A percentile compares a stretch with the other conserved stretches of the same genome.
Evolutionary conservation across 2,329 filamentous ascomycete genomes (phyloP).

Genomic region (Lasiodiplodia theobromae): DNA sequence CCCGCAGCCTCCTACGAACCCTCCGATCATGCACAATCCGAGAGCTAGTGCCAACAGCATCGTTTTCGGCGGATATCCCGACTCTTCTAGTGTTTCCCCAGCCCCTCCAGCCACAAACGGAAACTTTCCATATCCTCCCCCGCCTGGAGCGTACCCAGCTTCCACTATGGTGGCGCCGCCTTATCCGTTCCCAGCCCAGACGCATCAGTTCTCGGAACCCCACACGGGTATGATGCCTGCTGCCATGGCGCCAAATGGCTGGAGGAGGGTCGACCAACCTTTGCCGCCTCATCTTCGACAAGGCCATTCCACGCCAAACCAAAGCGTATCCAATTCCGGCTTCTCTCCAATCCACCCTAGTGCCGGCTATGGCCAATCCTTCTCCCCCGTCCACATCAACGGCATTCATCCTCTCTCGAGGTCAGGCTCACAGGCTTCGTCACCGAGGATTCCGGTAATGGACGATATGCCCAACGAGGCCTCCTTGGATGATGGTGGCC

Average conservation of each 20-base stretch:
- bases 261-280: constrained; percentile 37
- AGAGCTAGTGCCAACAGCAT: constrained; percentile 38
- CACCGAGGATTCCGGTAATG: constrained; percentile 33
- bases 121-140: constrained; percentile 37
- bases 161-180: constrained; percentile 39
- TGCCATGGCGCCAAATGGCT: constrained; percentile 39
- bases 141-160: constrained; percentile 39
- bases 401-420: constrained; percentile 34
- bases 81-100: constrained; percentile 48
- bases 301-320: constrained; percentile 20
- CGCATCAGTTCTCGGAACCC: constrained; percentile 45
- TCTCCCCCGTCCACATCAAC: constrained; percentile 35
- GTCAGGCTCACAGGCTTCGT: constrained; percentile 45
- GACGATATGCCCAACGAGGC: not conserved
- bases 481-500: constrained; percentile 5
- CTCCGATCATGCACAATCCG: constrained; percentile 25
- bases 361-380: constrained; percentile 32
- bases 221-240: constrained; percentile 41
- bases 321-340: constrained; percentile 29
- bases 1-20: constrained; percentile 25
- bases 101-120: constrained; percentile 40
- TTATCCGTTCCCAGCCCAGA: constrained; percentile 42
- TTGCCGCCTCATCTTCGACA: constrained; percentile 30
- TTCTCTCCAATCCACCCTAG: constrained; percentile 31
- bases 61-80: constrained; percentile 48